phyloP scores from a whole-genome alignment of 257 asterid genomes.

The Fraxinus anomala region DNA sequence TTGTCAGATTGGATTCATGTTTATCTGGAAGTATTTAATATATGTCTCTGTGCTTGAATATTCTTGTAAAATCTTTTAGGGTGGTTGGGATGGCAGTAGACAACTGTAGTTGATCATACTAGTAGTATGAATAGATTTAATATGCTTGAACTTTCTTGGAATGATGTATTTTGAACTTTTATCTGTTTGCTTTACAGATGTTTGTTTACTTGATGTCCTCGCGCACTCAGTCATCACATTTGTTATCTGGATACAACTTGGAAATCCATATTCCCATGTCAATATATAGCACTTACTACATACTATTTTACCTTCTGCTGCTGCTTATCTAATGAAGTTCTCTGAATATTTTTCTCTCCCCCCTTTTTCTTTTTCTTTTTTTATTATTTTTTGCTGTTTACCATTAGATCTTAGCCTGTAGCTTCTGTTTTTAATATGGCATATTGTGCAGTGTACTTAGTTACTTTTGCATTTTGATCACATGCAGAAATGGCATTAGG shows the following conservation, averaged over 20 bases:
- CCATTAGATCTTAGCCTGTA: neutral
- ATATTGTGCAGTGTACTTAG: neutral
- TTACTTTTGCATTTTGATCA: neutral
- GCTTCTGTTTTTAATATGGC: neutral
- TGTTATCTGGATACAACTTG: neutral
- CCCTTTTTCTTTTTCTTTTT: too few relatives aligned
- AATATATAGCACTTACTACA: neutral
- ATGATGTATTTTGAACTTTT: neutral
- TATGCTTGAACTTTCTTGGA: neutral
- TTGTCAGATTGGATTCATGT: neutral
- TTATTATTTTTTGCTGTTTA: neutral
- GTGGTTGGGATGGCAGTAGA: neutral
- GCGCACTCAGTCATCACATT: neutral
- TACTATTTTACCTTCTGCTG: neutral
- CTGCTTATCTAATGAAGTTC: neutral
- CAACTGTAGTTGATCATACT: neutral
- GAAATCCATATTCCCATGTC: neutral
- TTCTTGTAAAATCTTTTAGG: neutral
- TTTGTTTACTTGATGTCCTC: neutral
- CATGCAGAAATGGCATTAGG: slow-evolving; percentile 72
- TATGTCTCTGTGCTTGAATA: neutral
- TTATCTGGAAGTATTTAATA: neutral
- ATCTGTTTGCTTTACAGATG: neutral
- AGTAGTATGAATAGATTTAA: neutral
- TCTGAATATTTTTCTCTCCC: neutral